Evolutionary conservation across 768 basidiomycete species (phyloP), one percentile per base, ranked within the genome.

Genomic region (Suillus spraguei): DNA sequence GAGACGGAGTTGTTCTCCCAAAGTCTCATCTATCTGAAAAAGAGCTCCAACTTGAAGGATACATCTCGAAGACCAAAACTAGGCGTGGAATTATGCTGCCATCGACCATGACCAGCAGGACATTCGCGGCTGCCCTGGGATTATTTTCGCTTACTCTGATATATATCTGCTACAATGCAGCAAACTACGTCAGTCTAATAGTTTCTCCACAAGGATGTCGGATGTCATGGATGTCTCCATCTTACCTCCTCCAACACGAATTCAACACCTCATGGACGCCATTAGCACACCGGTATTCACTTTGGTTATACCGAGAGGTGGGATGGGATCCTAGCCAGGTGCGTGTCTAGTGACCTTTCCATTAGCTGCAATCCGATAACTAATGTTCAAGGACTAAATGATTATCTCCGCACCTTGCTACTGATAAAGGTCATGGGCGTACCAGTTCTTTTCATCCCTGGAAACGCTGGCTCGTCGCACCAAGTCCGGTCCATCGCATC

Each of bases 381-480:
- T 61, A 61, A 69, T 46, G 63, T 5, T 20, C 39, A 22, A 53
- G 60, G 32, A n/a, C 44, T 3, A 38, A 39, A 56, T 20, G 9
- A 56, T 39, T 11, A 10, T 41, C 10, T 58, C 11, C 9, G 52
- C 13, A 13, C 33, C 33, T n/a, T 24, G n/a, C 53, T 47, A 55
- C 36, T 60, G 46, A 42, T 47, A 59, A 63, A 75, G 74, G 62
- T 71, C 35, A 64, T 78, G 60, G 93, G 94, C 44, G 71, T 84
- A 20, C 97, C 97, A n/a, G 94, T 97, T 35, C 81, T 99, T 35
- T 99, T 98, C 78, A 90, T 99, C 49, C 97, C 97, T 2, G 97
- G 97, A 9, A 99, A 98, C 74, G 97, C 97, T 28, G 97, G 97
- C 6, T 96, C 94, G 2, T 95, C 91, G 39, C 89, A 87, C 67